Base-by-base conservation (phyloP, 805 yeast genomes). In the Saturnispora galanensis region DNA sequence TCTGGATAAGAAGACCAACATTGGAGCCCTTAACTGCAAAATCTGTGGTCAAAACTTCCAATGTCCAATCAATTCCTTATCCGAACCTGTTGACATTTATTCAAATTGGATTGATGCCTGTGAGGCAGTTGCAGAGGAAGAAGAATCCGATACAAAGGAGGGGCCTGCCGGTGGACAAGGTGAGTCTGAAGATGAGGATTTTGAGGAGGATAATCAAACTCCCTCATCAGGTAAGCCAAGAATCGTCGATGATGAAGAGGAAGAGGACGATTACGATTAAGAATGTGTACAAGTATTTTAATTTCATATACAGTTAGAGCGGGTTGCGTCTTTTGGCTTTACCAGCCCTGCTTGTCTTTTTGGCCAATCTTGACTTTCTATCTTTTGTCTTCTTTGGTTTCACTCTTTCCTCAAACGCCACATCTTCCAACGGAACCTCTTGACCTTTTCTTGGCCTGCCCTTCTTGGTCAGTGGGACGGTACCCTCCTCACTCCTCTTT, bases 41-140 rank as follows among this genome's bases (percentile, higher is more conserved):
- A 82, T 88, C 31, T 90, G 98, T 61, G 97, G 97, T 0, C 97
- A 89, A 62, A 74, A 77, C 33, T 90, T 93, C 69, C 97, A 89
- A 62, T 77, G 95, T 4, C 78, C 88, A 39, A 86, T 89, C 53
- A 86, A 86, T 61, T 76, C 86, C 3, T 68, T 83, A 42, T 78
- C 87, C 12, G 96, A 85, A 47, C 96, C 98, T 0, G 88, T 90
- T 35, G 98, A 90, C 65, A 84, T 90, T 12, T 90, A 90, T 60
- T 82, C 95, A 40, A 97, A 90, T 62, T 90, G 98, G 98, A 87
- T 87, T 43, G 98, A 90, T 68, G 97, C 97, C 1, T 84, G 90
- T 65, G 94, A 84, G 56, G 87, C 84, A 31, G 82, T 84, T 42
- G 93, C 90, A 0, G 85, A 83, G 52, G 86, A 81, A 67, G 60